These are phyloP conservation scores for Phytophthora pisi DNA, from an alignment of 352 stramenopile species.

Conservation along the genomic window DNA sequence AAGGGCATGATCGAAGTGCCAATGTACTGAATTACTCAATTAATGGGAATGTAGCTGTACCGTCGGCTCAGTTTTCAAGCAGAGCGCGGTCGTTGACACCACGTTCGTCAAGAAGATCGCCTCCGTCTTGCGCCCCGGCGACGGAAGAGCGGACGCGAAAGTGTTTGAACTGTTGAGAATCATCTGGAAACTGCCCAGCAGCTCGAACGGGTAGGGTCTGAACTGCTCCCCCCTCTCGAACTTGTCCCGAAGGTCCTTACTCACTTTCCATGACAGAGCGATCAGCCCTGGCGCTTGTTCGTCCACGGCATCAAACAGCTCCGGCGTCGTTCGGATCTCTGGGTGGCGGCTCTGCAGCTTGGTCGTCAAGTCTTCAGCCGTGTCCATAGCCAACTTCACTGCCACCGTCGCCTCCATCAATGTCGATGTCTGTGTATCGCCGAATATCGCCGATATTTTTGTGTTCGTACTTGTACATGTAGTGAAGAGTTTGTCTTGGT, in stretches of 20 bases:
- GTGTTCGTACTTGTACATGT: too few species aligned
- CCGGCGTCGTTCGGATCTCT: neutral
- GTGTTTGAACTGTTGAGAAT: neutral
- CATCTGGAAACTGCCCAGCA: conserved; percentile 1
- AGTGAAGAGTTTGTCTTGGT: too few species aligned
- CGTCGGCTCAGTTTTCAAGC: too few species aligned
- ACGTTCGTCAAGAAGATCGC: neutral
- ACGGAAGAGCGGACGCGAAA: conserved; percentile 1
- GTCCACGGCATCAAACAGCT: neutral
- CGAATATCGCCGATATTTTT: too few species aligned
- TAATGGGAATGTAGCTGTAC: too few species aligned
- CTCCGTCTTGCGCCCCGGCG: neutral
- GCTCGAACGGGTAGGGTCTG: neutral
- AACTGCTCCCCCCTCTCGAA: neutral
- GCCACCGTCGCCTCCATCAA: neutral
- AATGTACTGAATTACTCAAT: too few species aligned
- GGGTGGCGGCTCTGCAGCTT: neutral
- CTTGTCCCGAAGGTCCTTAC: neutral
- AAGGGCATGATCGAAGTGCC: too few species aligned
- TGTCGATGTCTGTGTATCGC: neutral
- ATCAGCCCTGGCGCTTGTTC: neutral
- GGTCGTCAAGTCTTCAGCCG: neutral
- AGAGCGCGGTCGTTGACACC: too few species aligned
- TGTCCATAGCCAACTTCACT: neutral
- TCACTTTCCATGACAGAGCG: neutral